A percentile compares a stretch with the other conserved stretches of the same genome.
Conservation (phyloP, 2,329 filamentous ascomycete species). For the Fulvia fulva region DNA sequence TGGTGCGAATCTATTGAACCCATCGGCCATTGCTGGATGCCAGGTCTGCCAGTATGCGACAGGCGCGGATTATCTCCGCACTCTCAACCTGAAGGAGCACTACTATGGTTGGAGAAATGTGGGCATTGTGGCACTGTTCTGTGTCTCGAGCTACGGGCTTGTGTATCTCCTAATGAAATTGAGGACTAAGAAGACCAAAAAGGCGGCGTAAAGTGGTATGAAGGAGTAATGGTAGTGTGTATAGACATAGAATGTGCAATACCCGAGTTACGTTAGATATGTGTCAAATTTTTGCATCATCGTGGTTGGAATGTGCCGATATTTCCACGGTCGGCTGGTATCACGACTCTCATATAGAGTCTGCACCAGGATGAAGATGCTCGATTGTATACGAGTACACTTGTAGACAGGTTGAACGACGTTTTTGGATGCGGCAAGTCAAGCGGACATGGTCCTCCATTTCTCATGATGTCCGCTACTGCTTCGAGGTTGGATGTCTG, state of each 20-base stretch:
- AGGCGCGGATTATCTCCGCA: constrained; percentile 59
- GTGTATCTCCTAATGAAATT: constrained; percentile 11
- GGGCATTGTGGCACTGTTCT: constrained; percentile 56
- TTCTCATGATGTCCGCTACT: too few relatives aligned
- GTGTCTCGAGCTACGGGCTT: constrained; percentile 15
- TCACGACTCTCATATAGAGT: too few relatives aligned
- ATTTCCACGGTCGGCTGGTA: too few relatives aligned
- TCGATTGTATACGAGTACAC: too few relatives aligned
- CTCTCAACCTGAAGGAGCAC: constrained; percentile 57
- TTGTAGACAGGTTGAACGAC: too few relatives aligned
- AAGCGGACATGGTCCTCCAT: too few relatives aligned
- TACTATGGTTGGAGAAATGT: constrained; percentile 64
- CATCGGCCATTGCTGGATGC: constrained; percentile 53
- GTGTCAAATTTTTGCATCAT: too few relatives aligned
- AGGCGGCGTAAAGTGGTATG: not conserved
- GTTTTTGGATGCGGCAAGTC: too few relatives aligned
- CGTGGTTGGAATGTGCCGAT: too few relatives aligned
- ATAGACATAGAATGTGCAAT: not conserved
- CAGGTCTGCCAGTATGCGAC: constrained; percentile 57
- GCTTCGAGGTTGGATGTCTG: too few relatives aligned
- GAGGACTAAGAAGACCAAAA: not conserved
- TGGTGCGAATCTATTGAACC: constrained; percentile 52
- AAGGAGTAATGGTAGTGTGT: not conserved
- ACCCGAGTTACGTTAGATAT: not conserved
- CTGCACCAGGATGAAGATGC: too few relatives aligned